Percentiles rank a stretch among this genome's conserved stretches.
phyloP scores from a whole-genome alignment of 352 stramenopile species.

The Phytophthora brassicae region DNA sequence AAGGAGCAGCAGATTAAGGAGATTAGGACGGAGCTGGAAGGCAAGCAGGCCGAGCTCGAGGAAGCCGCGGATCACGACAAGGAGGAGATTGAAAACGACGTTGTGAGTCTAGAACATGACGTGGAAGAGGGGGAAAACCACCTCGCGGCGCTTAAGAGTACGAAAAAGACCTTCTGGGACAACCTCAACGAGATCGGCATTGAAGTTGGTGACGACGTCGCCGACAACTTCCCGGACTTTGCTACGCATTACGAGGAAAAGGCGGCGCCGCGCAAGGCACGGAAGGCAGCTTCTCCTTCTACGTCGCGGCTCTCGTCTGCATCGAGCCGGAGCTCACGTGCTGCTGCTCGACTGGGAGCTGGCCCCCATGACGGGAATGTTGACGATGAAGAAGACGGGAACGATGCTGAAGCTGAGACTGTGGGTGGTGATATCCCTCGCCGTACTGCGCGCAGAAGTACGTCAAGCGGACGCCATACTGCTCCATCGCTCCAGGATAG shows the following conservation, averaged over 20 bases:
- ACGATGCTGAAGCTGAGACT: constrained; percentile 23
- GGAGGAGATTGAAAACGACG: constrained; percentile 55
- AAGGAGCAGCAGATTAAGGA: constrained; percentile 53
- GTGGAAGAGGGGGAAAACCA: constrained; percentile 54
- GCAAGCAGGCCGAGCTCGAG: constrained; percentile 48
- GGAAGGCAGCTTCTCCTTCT: constrained; percentile 12
- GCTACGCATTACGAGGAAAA: constrained; percentile 50
- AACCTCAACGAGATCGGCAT: constrained; percentile 73
- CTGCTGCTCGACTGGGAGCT: constrained; percentile 10
- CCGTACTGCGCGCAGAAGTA: constrained; percentile 33
- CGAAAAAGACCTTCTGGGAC: constrained; percentile 59
- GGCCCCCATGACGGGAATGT: constrained; percentile 15
- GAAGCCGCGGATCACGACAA: constrained; percentile 27
- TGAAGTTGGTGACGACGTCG: constrained; percentile 50
- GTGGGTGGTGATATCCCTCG: constrained; percentile 16
- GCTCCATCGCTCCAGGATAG: constrained; percentile 21
- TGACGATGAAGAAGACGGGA: constrained; percentile 17
- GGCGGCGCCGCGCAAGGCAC: constrained; percentile 38
- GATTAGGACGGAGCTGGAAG: constrained; percentile 33
- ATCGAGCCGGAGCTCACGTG: constrained; percentile 21
- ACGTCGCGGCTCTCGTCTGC: constrained; percentile 7
- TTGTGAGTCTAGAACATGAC: constrained; percentile 62
- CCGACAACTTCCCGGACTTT: constrained; percentile 56
- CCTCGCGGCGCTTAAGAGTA: constrained; percentile 39
- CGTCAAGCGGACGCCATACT: constrained; percentile 29